Conservation (phyloP, 2,329 filamentous ascomycete species). For the Calonectria henricotiae region DNA sequence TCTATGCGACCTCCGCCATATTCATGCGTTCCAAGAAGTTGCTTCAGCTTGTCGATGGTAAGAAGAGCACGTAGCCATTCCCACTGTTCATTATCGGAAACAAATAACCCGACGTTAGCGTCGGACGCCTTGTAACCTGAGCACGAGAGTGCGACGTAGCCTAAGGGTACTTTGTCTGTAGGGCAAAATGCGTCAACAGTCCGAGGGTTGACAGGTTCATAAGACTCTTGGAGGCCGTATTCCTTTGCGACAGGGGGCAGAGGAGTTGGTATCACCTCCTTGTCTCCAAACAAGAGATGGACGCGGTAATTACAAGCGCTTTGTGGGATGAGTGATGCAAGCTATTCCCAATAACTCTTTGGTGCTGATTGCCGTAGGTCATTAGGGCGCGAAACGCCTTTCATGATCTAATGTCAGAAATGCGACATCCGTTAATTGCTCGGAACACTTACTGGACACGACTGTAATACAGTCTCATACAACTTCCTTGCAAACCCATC, state of each 20-base stretch:
- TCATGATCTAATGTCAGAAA: background rate
- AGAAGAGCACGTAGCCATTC: constrained; percentile 62
- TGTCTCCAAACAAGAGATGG: constrained; percentile 43
- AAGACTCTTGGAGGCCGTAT: constrained; percentile 46
- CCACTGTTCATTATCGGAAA: constrained; percentile 61
- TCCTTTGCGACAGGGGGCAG: constrained; percentile 42
- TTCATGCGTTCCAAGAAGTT: constrained; percentile 54
- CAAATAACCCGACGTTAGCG: constrained; percentile 63
- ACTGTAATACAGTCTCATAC: constrained; percentile 59
- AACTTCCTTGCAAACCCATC: constrained; percentile 50
- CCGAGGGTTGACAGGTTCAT: constrained; percentile 43
- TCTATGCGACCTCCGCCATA: constrained; percentile 58
- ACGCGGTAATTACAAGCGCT: constrained; percentile 43
- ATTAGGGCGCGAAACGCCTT: constrained; percentile 37
- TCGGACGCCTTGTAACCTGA: constrained; percentile 60
- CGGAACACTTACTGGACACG: constrained; percentile 57
- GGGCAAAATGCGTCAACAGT: constrained; percentile 40
- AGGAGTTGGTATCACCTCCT: constrained; percentile 36
- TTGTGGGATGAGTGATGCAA: constrained; percentile 49
- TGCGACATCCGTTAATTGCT: constrained; percentile 45
- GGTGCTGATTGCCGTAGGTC: constrained; percentile 58
- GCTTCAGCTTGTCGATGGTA: constrained; percentile 57
- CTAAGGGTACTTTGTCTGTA: constrained; percentile 46
- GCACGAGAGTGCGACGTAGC: constrained; percentile 48
- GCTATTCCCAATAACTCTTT: constrained; percentile 40